Percentiles rank a stretch among this genome's conserved stretches.
These are phyloP conservation scores for Phoma sp. DNA, from an alignment of 2,329 filamentous ascomycete species.

Conservation along the genomic window DNA sequence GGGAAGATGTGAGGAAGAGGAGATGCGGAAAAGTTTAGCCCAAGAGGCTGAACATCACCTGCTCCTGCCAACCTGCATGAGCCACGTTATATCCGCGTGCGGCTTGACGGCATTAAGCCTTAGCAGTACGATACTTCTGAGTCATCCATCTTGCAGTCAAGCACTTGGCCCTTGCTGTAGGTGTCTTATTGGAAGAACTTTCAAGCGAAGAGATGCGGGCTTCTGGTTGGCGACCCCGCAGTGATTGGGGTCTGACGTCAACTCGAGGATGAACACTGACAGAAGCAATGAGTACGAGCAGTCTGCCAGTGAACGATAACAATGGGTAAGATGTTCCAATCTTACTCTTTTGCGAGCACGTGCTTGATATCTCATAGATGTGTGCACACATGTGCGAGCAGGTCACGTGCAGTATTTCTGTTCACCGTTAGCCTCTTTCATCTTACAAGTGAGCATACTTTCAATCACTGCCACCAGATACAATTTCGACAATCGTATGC, in stretches of 20 bases:
- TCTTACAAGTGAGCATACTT: background rate
- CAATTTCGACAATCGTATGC: too few relatives aligned
- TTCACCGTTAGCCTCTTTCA: background rate
- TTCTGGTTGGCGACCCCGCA: slow-evolving; percentile 2
- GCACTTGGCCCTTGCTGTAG: background rate
- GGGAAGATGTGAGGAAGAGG: slow-evolving; percentile 14
- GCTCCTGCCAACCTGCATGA: slow-evolving; percentile 10
- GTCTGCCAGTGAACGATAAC: too few relatives aligned
- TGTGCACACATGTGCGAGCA: too few relatives aligned
- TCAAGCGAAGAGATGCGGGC: background rate
- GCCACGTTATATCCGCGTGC: slow-evolving; percentile 15
- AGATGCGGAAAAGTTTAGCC: slow-evolving; percentile 11
- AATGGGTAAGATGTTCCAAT: too few relatives aligned
- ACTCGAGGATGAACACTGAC: background rate
- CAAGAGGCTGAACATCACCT: slow-evolving; percentile 16
- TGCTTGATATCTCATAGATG: too few relatives aligned
- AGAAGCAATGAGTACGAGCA: background rate
- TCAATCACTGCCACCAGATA: background rate
- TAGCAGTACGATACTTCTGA: slow-evolving; percentile 1
- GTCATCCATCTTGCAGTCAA: slow-evolving; percentile 2
- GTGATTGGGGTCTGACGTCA: slow-evolving; percentile 3
- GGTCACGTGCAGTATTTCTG: background rate
- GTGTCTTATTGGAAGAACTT: background rate
- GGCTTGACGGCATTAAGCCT: background rate
- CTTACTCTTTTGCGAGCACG: too few relatives aligned